Percentiles rank a stretch among this genome's conserved stretches.
Evolutionary conservation across 441 rosid species (phyloP).

Genomic region (Mallotus repandus): DNA sequence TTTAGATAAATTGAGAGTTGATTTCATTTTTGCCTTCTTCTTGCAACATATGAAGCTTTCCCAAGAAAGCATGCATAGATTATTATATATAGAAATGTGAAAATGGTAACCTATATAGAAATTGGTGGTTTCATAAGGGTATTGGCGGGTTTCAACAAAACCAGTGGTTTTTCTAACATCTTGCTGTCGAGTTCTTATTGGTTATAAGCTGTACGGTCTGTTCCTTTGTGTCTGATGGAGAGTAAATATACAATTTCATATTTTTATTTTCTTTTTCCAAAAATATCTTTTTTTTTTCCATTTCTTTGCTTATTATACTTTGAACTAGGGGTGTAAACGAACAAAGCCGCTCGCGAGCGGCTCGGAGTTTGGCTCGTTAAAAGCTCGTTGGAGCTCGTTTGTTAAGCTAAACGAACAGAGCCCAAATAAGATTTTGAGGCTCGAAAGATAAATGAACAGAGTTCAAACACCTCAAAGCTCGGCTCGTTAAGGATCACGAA

Average conservation of each 20-base stretch:
- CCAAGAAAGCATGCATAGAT: slow-evolving; percentile 28
- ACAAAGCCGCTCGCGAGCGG: too few species aligned
- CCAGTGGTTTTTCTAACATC: slow-evolving; percentile 20
- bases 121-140: neutral
- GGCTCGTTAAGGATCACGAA: too few species aligned
- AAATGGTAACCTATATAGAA: neutral
- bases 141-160: slow-evolving; percentile 3
- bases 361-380: too few species aligned
- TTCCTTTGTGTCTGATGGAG: neutral
- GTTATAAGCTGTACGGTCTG: neutral
- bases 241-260: neutral
- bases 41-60: slow-evolving; percentile 21
- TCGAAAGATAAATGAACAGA: too few species aligned
- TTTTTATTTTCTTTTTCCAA: neutral
- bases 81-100: slow-evolving; percentile 1
- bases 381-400: too few species aligned
- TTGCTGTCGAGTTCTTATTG: neutral
- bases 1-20: slow-evolving; percentile 7
- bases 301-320: too few species aligned
- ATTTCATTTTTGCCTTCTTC: slow-evolving; percentile 28
- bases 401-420: too few species aligned
- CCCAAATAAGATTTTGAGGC: too few species aligned
- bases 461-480: too few species aligned
- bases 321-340: too few species aligned
- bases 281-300: too few species aligned